These are phyloP conservation scores for Sequoia sempervirens DNA, from an alignment of 75 land plant species.

Conservation along the genomic window DNA sequence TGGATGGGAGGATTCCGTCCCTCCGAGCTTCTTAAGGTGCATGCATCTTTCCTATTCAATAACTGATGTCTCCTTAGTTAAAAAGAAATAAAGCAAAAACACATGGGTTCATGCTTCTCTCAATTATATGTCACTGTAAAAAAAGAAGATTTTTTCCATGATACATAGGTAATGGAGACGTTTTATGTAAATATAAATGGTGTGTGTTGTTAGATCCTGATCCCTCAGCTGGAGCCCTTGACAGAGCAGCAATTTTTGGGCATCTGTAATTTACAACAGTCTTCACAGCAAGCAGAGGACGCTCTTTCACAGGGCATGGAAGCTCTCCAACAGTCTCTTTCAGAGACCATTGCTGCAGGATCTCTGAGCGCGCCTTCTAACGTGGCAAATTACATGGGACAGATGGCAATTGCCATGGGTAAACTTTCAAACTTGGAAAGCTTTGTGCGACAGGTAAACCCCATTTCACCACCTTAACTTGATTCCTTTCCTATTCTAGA, in stretches of 20 bases:
- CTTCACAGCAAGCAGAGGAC: slow-evolving; percentile 74
- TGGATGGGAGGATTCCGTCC: slow-evolving; percentile 95
- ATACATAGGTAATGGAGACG: too few relatives aligned
- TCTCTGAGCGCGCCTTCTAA: slow-evolving; percentile 27
- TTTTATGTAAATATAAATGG: background rate
- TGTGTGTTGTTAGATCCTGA: slow-evolving; percentile 34
- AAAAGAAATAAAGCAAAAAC: background rate
- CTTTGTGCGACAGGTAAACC: slow-evolving; percentile 37
- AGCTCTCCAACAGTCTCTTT: slow-evolving; percentile 58
- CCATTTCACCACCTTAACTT: background rate
- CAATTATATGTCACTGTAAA: too few relatives aligned
- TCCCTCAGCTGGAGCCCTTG: slow-evolving; percentile 62
- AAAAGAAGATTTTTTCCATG: too few relatives aligned
- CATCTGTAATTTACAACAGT: slow-evolving; percentile 60
- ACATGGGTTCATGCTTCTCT: background rate
- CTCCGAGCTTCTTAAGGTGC: slow-evolving; percentile 81
- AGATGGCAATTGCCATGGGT: slow-evolving; percentile 42
- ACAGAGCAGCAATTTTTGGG: slow-evolving; percentile 74
- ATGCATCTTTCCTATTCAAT: background rate
- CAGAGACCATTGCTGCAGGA: slow-evolving; percentile 55
- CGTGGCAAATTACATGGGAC: slow-evolving; percentile 37
- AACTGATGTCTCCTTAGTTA: background rate
- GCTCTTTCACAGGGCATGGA: slow-evolving; percentile 76
- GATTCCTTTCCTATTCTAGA: background rate
- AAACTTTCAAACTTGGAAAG: slow-evolving; percentile 34